phyloP scores from a whole-genome alignment of 176 grass and related monocot genomes.

The barley (Hordeum vulgare) region MorexV3_pseudomolecules_assembly NC_058524.1:541502440-541502939 shows the following conservation, averaged over 20 bases:
- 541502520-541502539: no score
- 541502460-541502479: no score
- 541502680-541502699: not conserved
- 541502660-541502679: not conserved
- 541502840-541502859: not conserved
- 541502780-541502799: constrained; percentile 6
- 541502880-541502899: constrained; percentile 41
- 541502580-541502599: no score
- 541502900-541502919: not conserved
- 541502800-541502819: constrained; percentile 41
- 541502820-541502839: constrained; percentile 7
- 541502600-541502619: no score
- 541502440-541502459: no score
- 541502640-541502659: not conserved
- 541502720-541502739: constrained; percentile 42
- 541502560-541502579: no score
- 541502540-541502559: no score
- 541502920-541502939: not conserved
- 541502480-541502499: no score
- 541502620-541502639: not conserved
- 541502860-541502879: constrained; percentile 16
- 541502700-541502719: not conserved
- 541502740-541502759: constrained; percentile 94
- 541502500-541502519: no score
- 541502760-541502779: constrained; percentile 64